Base-by-base conservation (phyloP, 441 rosid genomes). In the Cnidoscolus chayamansa region DNA sequence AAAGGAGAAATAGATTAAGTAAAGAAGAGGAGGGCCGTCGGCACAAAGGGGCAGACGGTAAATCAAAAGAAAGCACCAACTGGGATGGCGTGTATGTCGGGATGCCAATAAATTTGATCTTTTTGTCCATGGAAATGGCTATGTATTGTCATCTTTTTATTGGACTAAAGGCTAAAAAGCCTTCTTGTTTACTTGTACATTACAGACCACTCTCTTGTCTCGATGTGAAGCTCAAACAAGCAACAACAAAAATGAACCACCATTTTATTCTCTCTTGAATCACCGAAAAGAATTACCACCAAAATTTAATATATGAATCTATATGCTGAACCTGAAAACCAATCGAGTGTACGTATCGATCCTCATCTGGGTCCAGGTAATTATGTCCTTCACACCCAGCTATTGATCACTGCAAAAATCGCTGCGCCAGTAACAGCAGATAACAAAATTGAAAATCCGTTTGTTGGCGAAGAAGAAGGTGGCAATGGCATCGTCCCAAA, bases 401-500 rank as follows among this genome's bases (percentile, higher is more conserved):
- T 82, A 72, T 76, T 68, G 77, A 84, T 63, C 12, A 77, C 57
- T 53, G 79, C 83, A 77, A 64, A 84, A 32, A 78, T 78, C 51
- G 75, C 73, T 54, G 87, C 81, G 17, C 81, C 90, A 70, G 84
- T 7, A 50, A 85, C 0, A 6, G 51, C 71, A 2, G 71, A 65
- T 6, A 73, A 55, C 47, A 79, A 60, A 49, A 77, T 53, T 55
- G 83, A 65, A 65, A 78, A 72, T 17, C 80, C 70, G 16, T 56
- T 77, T 4, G 73, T 37, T 10, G 78, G 16, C 59, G 82, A 74
- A 55, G 81, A 47, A 13, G 94, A 82, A 40, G 83, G 85, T 19
- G 86, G 80, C 9, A 78, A 80, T 7, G 96, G 98, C 66, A 90
- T 94, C 6, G 88, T 70, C 5, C 98, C 98, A 65, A 94, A 91